Percentiles rank a stretch among this genome's conserved stretches.
Conservation (phyloP, 2,329 filamentous ascomycete species). For the Chaetomiaceae sp. region DNA sequence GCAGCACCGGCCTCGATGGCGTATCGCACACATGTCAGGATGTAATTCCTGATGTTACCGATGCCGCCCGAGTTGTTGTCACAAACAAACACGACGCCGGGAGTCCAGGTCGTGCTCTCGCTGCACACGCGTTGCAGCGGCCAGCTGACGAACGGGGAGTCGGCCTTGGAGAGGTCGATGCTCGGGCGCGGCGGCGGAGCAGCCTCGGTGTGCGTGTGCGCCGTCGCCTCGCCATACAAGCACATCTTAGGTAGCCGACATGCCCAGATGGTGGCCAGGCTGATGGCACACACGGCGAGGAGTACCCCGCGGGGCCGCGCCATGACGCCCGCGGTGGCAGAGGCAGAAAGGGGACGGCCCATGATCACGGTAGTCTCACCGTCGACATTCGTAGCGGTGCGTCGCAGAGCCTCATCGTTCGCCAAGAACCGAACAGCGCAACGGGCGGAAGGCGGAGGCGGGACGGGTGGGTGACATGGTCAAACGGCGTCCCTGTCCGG, state of each 20-base stretch:
- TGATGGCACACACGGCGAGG: constrained; percentile 20
- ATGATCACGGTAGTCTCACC: background rate
- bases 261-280: constrained; percentile 23
- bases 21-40: constrained; percentile 45
- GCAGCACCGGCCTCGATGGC: constrained; percentile 43
- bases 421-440: too few species aligned
- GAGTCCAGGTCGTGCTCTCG: constrained; percentile 34
- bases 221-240: constrained; percentile 18
- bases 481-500: too few species aligned
- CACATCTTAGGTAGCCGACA: constrained; percentile 24
- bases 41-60: constrained; percentile 46
- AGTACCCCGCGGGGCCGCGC: constrained; percentile 19
- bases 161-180: constrained; percentile 33
- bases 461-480: too few species aligned
- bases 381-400: background rate
- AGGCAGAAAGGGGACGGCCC: background rate
- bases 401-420: background rate
- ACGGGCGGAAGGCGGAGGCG: too few species aligned
- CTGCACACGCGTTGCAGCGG: constrained; percentile 39
- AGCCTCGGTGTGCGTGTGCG: constrained; percentile 2
- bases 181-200: constrained; percentile 4
- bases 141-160: constrained; percentile 41
- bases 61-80: constrained; percentile 47
- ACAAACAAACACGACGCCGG: constrained; percentile 41
- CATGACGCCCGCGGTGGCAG: constrained; percentile 1